A percentile compares a stretch with the other conserved stretches of the same genome.
These are phyloP conservation scores for Candida dubliniensis DNA, from an alignment of 1,139 yeast species.

Conservation along the genomic window DNA sequence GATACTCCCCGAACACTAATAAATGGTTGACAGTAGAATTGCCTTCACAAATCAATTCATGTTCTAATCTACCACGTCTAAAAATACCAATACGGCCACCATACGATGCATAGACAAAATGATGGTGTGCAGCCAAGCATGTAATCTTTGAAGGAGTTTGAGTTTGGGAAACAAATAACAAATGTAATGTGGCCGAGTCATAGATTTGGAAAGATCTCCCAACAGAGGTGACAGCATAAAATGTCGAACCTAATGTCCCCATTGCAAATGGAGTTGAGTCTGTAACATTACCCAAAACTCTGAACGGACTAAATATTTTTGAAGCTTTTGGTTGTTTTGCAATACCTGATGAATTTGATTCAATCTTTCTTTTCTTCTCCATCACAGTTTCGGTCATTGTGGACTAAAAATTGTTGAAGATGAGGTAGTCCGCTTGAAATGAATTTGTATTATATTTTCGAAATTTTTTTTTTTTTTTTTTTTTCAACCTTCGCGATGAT, in stretches of 20 bases:
- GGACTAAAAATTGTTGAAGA: neutral
- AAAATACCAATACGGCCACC: conserved; percentile 72
- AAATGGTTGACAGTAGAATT: conserved; percentile 46
- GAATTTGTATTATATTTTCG: neutral
- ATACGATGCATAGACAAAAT: conserved; percentile 78
- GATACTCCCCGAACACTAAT: conserved; percentile 74
- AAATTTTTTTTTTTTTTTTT: conserved; percentile 6
- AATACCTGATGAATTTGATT: conserved; percentile 7
- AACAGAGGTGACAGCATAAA: conserved; percentile 85
- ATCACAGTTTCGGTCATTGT: neutral
- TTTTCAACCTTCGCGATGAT: conserved; percentile 7
- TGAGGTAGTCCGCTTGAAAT: neutral
- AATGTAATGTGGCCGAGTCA: conserved; percentile 85
- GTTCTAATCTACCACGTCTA: conserved; percentile 77
- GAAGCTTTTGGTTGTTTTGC: conserved; percentile 21
- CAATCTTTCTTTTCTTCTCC: conserved; percentile 30
- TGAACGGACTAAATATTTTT: conserved; percentile 45
- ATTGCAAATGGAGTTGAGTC: conserved; percentile 83
- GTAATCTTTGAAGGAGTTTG: conserved; percentile 73
- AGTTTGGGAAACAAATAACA: conserved; percentile 80
- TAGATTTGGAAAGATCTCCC: conserved; percentile 90
- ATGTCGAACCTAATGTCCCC: conserved; percentile 86
- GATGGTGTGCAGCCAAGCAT: conserved; percentile 77
- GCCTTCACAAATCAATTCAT: conserved; percentile 43
- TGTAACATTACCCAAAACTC: conserved; percentile 65